These are phyloP conservation scores for Phytophthora foliorum DNA, from an alignment of 352 stramenopile genomes.

Conservation along the genomic window DNA sequence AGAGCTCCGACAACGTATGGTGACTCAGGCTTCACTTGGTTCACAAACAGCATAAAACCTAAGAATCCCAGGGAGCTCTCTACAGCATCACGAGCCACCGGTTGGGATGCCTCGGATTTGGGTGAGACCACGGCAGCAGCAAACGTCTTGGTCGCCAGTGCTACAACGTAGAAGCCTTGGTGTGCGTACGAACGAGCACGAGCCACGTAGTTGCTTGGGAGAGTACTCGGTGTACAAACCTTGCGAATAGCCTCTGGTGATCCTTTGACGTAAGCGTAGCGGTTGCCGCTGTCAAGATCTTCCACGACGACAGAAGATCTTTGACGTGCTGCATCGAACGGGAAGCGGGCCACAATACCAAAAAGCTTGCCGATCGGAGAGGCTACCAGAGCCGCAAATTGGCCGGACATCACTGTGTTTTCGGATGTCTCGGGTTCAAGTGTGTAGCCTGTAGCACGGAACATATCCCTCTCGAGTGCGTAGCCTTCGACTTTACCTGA, in stretches of 20 bases:
- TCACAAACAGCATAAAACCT: slow-evolving; percentile 92
- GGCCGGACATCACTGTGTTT: slow-evolving; percentile 25
- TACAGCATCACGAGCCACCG: slow-evolving; percentile 74
- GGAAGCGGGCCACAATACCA: slow-evolving; percentile 73
- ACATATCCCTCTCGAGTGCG: slow-evolving; percentile 81
- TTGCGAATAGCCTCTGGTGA: slow-evolving; percentile 66
- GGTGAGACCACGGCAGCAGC: slow-evolving; percentile 28
- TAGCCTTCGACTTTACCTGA: slow-evolving; percentile 70
- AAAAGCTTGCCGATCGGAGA: slow-evolving; percentile 79
- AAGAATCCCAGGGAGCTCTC: slow-evolving; percentile 83
- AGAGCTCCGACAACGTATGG: slow-evolving; percentile 84
- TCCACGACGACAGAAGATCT: slow-evolving; percentile 78
- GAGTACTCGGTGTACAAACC: slow-evolving; percentile 69
- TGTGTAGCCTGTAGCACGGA: slow-evolving; percentile 67
- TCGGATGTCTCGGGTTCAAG: slow-evolving; percentile 56
- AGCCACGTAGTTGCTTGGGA: slow-evolving; percentile 80
- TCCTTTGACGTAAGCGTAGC: slow-evolving; percentile 77
- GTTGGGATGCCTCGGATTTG: slow-evolving; percentile 48
- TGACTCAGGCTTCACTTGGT: slow-evolving; percentile 91
- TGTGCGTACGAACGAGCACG: slow-evolving; percentile 70
- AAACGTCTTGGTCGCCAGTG: slow-evolving; percentile 69
- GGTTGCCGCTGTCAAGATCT: slow-evolving; percentile 68
- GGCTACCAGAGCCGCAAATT: slow-evolving; percentile 71
- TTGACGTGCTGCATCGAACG: slow-evolving; percentile 78
- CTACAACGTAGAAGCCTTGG: slow-evolving; percentile 89